Base-by-base conservation (phyloP, 768 basidiomycete genomes). In the Russula virescens region DNA sequence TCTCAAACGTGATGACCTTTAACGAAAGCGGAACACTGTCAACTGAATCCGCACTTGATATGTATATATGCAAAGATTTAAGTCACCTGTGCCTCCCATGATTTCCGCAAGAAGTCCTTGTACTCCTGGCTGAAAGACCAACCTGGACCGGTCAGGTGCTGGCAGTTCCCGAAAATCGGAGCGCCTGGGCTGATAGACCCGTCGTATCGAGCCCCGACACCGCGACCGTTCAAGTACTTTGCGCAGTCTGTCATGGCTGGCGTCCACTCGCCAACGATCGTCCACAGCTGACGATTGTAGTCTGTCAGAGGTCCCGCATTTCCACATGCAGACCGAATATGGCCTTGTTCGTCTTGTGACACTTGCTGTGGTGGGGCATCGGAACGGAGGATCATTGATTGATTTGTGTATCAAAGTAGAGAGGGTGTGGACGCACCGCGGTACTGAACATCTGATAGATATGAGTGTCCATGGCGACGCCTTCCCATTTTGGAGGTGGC, bases 231-330 rank as follows among this genome's bases (percentile, higher is more conserved):
- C 48, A 97, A 77, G 72, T 89, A 90, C 69, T 81, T 86, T 10
- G 87, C 86, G 66, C 90, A 91, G 68, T 91, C 91, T 8, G 83
- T 92, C 55, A 80, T 75, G 3, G 87, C 88, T 2, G 89, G 81
- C 1, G 88, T 85, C 86, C 90, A 97, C 76, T 97, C 94, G 48
- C 94, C 93, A 23, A 94, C 91, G 47, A 94, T 78, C n/a, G 83
- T 79, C 92, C 89, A 93, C 26, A 94, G 80, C 49, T 82, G 78
- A 1, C 23, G 2, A 28, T 66, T 60, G 66, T 83, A 85, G n/a
- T 70, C 65, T 0, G 80, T 70, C 7, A 92, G 77, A 1, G 75
- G 68, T 16, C 76, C 73, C 11, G 74, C 77, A 40, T 75, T 71
- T 54, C 66, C 66, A 68, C 91, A 93, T 5, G 86, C 88, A 3